phyloP scores from a whole-genome alignment of 352 stramenopile species.

The Phytophthora cryptogea region DNA sequence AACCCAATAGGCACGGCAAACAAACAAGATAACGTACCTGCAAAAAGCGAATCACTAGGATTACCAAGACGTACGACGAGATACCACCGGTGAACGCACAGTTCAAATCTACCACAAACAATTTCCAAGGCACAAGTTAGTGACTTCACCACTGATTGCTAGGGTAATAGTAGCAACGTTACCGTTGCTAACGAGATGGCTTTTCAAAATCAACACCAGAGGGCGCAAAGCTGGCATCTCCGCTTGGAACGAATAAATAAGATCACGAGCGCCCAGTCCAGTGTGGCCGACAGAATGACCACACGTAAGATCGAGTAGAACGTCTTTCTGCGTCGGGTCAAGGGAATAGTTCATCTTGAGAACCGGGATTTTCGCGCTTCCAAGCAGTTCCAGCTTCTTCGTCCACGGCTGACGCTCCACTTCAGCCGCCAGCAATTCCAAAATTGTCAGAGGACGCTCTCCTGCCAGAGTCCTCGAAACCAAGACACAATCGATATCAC shows the following conservation, averaged over 20 bases:
- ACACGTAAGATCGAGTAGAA: slow-evolving; percentile 95
- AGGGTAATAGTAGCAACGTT: neutral
- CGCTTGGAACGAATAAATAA: slow-evolving; percentile 91
- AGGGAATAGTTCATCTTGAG: slow-evolving; percentile 90
- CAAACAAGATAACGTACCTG: slow-evolving; percentile 47
- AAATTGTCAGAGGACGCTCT: slow-evolving; percentile 81
- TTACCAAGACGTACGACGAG: slow-evolving; percentile 95
- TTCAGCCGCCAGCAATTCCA: slow-evolving; percentile 89
- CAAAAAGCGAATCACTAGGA: slow-evolving; percentile 95
- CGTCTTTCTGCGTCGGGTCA: slow-evolving; percentile 39
- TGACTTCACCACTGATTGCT: neutral
- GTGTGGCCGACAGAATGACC: slow-evolving; percentile 94
- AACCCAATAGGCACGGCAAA: neutral
- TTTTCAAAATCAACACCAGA: slow-evolving; percentile 95
- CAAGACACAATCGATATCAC: slow-evolving; percentile 97
- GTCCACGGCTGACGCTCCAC: slow-evolving; percentile 81
- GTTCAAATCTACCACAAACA: slow-evolving; percentile 79
- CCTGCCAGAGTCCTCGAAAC: slow-evolving; percentile 81
- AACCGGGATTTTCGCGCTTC: slow-evolving; percentile 94
- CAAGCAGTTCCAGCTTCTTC: slow-evolving; percentile 92
- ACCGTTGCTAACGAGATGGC: slow-evolving; percentile 68
- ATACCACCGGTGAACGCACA: slow-evolving; percentile 95
- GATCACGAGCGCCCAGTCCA: slow-evolving; percentile 90
- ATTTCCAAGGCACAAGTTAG: slow-evolving; percentile 35
- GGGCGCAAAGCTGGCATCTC: slow-evolving; percentile 93